These are phyloP conservation scores for Talaromyces sp. DNA, from an alignment of 2,329 filamentous ascomycete genomes.

Conservation along the genomic window DNA sequence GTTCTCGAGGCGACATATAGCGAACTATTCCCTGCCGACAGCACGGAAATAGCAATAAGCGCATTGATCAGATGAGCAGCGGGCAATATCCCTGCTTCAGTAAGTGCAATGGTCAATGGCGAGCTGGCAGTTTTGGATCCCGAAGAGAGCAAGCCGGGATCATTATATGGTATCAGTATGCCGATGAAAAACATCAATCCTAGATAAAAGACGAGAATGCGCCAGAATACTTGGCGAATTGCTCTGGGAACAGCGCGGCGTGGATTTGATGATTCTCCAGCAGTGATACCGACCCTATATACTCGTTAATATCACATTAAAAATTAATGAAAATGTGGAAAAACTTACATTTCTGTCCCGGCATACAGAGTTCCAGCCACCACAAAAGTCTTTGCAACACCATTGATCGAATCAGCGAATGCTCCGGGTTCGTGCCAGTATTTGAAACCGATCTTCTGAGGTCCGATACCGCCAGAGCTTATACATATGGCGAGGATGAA, in stretches of 20 bases:
- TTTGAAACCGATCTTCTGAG: constrained; percentile 28
- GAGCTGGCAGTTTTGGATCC: constrained; percentile 62
- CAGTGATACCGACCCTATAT: constrained; percentile 31
- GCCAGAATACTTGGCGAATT: constrained; percentile 39
- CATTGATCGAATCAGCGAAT: constrained; percentile 32
- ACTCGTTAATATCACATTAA: not conserved
- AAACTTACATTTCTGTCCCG: constrained; percentile 28
- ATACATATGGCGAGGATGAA: constrained; percentile 31
- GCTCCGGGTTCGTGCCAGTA: constrained; percentile 34
- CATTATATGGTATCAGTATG: constrained; percentile 67
- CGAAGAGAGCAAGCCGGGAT: constrained; percentile 58
- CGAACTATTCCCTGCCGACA: constrained; percentile 68
- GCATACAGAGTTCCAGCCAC: constrained; percentile 31
- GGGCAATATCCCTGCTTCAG: constrained; percentile 67
- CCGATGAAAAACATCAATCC: constrained; percentile 67
- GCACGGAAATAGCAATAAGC: constrained; percentile 68
- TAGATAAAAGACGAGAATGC: constrained; percentile 57
- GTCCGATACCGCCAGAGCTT: constrained; percentile 29
- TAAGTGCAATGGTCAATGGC: constrained; percentile 69
- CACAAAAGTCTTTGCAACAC: constrained; percentile 32
- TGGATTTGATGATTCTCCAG: constrained; percentile 39
- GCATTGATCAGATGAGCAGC: constrained; percentile 75
- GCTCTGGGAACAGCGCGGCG: constrained; percentile 42
- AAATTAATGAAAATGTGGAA: not conserved
- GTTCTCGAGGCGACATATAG: constrained; percentile 76